Evolutionary conservation across 805 yeast species (phyloP).

Genomic region (Zygosaccharomyces pseudorouxii): DNA sequence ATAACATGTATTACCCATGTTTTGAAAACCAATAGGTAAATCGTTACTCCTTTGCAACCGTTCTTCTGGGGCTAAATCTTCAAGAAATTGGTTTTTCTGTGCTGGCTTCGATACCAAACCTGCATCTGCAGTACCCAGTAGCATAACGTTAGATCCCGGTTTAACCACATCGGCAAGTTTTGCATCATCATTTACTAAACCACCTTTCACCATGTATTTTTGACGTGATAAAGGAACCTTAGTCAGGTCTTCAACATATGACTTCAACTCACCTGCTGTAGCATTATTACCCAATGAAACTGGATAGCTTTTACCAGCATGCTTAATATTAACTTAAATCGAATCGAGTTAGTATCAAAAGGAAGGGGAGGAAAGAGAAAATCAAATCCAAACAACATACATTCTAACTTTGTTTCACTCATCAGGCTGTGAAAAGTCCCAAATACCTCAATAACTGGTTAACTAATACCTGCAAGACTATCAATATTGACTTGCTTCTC

Average conservation of each 20-base stretch:
- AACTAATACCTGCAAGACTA: neutral
- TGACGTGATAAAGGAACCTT: conserved; percentile 86
- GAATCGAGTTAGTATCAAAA: conserved; percentile 2
- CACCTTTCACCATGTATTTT: conserved; percentile 85
- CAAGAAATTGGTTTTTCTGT: conserved; percentile 55
- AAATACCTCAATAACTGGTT: neutral
- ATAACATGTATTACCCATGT: conserved; percentile 95
- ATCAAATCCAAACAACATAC: neutral
- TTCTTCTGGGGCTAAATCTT: conserved; percentile 51
- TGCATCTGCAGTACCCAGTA: conserved; percentile 84
- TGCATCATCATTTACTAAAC: conserved; percentile 65
- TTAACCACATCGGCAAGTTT: conserved; percentile 47
- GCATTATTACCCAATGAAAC: conserved; percentile 32
- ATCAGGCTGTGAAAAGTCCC: neutral
- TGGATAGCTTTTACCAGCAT: conserved; percentile 64
- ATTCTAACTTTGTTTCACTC: conserved; percentile 3
- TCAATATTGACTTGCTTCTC: neutral
- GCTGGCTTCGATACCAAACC: conserved; percentile 50
- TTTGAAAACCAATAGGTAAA: conserved; percentile 86
- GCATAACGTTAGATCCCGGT: conserved; percentile 69
- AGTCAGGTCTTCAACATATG: conserved; percentile 65
- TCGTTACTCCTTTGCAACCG: conserved; percentile 37
- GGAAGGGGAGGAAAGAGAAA: neutral
- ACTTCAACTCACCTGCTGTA: conserved; percentile 54
- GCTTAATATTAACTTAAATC: conserved; percentile 44